These are phyloP conservation scores for Soucietia sequanensis DNA, from an alignment of 805 yeast genomes.

Conservation along the genomic window DNA sequence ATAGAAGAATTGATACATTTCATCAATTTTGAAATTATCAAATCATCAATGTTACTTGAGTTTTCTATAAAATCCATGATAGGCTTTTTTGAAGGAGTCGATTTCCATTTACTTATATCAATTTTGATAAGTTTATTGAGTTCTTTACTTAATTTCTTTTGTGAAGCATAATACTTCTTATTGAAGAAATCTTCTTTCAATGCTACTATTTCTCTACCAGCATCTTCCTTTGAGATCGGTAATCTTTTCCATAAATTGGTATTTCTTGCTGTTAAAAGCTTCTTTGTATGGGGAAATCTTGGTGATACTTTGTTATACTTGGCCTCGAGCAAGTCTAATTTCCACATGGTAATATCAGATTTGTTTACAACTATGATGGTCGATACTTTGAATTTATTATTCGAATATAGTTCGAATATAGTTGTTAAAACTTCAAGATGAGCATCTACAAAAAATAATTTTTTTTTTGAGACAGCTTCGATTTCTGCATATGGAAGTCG, in stretches of 20 bases:
- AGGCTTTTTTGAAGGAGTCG: constrained; percentile 8
- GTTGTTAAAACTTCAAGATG: constrained; percentile 3
- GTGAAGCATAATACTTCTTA: constrained; percentile 48
- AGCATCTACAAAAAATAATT: constrained; percentile 1
- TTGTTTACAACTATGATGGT: constrained; percentile 19
- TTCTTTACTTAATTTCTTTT: constrained; percentile 39
- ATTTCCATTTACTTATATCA: constrained; percentile 12
- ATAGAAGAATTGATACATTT: constrained; percentile 27
- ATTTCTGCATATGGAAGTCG: not conserved
- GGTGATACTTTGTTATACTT: constrained; percentile 44
- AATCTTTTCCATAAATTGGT: constrained; percentile 38
- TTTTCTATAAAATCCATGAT: constrained; percentile 20
- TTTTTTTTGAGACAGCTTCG: constrained; percentile 1
- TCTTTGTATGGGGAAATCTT: constrained; percentile 49
- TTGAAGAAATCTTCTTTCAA: constrained; percentile 46
- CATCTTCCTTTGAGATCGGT: constrained; percentile 43
- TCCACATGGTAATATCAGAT: constrained; percentile 50
- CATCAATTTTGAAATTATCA: constrained; percentile 32
- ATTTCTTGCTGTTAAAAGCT: constrained; percentile 44
- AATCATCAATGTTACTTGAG: constrained; percentile 16
- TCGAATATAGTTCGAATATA: not conserved
- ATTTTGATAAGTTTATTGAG: constrained; percentile 23
- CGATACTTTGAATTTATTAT: constrained; percentile 1
- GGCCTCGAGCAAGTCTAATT: constrained; percentile 55
- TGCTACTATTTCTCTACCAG: constrained; percentile 41